Evolutionary conservation across 495 filamentous ascomycete species (phyloP), one percentile per base, ranked within the genome.

Genomic region (Penicillium antarcticum): DNA sequence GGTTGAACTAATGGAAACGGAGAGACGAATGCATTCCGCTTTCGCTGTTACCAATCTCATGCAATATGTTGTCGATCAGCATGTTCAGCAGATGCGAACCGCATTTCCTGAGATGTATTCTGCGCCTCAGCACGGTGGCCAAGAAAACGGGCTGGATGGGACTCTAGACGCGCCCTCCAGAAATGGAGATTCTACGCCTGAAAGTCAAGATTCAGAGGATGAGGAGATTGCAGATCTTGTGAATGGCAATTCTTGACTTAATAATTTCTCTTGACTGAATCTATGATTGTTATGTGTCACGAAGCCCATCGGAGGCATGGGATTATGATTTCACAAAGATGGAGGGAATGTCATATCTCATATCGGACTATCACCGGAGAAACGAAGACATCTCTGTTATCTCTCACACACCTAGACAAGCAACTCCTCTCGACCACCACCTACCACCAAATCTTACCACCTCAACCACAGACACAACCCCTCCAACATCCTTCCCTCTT

Each of bases 1-100:
- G 54, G 62, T 84, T 10, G 76, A 83, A 42, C 59, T 87, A 23
- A 71, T 88, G 19, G 73, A 80, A 54, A 51, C 71, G 7, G 73
- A 77, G 44, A 67, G 69, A 45, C 66, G 62, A 33, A 66, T 77
- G 42, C 74, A 75, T 45, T 43, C 70, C 16, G 56, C 57, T 38
- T 49, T 73, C 14, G 67, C 66, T 4, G 72, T 77, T 21, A 67
- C 61, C 54, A 69, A 77, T 42, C 67, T 77, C 42, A 66, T 66
- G 60, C 52, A 66, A 39, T 66, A 66, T 11, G 42, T 66, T 8
- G n/a, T 66, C 18, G 50, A 52, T 2, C 60, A 63, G 32, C 62
- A 66, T 18, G 47, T 55, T 16, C 49, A 55, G 31, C 60, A 61
- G 32, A 66, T 63, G 57, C 62, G 62, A 16, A 24, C 43, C 17